phyloP scores from a whole-genome alignment of 2,329 filamentous ascomycete genomes.

The Trichoderma sp. region DNA sequence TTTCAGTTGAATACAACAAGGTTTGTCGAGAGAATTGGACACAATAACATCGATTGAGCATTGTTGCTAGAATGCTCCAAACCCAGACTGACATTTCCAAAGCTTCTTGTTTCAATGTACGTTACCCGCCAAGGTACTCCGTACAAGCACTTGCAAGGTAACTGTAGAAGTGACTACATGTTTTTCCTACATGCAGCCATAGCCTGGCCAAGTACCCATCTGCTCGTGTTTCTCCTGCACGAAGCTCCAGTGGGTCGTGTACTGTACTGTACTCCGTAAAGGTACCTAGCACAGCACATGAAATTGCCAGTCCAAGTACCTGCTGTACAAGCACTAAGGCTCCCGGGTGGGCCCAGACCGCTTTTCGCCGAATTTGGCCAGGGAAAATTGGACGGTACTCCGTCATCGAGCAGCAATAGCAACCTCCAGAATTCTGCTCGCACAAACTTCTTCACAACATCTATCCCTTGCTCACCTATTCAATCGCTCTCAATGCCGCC shows the following conservation, averaged over 20 bases:
- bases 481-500: constrained; percentile 11
- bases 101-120: not conserved
- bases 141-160: not conserved
- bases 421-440: not conserved
- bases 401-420: constrained; percentile 18
- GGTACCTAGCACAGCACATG: not conserved
- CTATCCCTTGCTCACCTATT: not conserved
- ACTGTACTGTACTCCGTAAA: not conserved
- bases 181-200: not conserved
- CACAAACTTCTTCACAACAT: constrained; percentile 1
- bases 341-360: constrained; percentile 6
- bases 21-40: not conserved
- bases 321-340: not conserved
- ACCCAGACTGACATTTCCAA: not conserved
- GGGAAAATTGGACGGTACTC: constrained; percentile 15
- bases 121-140: not conserved
- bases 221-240: not conserved
- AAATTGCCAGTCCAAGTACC: not conserved
- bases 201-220: not conserved
- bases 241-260: constrained; percentile 1
- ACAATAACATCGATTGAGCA: not conserved
- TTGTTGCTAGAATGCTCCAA: not conserved
- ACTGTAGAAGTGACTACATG: not conserved
- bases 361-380: not conserved
- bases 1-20: not conserved